These are phyloP conservation scores for Diaporthe batatas DNA, from an alignment of 2,329 filamentous ascomycete genomes.

Conservation along the genomic window DNA sequence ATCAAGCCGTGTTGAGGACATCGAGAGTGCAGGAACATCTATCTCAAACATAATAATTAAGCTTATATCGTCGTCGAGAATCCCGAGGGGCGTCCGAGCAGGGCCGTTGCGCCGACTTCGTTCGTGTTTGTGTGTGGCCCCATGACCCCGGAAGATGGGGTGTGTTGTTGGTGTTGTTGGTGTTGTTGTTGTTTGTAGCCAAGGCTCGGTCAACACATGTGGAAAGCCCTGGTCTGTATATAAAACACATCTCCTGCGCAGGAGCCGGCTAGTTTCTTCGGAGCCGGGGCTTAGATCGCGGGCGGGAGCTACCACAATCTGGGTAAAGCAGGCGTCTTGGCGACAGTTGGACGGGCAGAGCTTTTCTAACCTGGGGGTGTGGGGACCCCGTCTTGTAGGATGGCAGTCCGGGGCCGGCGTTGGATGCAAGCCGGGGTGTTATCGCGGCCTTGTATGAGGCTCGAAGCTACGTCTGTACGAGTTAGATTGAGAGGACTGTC, in stretches of 20 bases:
- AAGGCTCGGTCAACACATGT: neutral
- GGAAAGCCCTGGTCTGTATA: slow-evolving; percentile 2
- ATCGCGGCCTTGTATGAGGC: neutral
- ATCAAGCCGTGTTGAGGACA: neutral
- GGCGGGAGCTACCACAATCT: slow-evolving; percentile 15
- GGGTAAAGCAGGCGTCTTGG: slow-evolving; percentile 3
- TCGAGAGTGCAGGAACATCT: neutral
- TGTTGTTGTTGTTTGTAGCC: too few relatives aligned
- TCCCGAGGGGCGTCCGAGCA: neutral
- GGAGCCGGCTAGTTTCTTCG: too few relatives aligned
- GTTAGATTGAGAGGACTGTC: neutral
- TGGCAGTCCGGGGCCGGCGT: neutral
- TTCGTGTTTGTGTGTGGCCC: neutral
- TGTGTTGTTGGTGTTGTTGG: neutral
- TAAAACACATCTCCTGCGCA: neutral
- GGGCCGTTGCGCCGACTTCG: neutral
- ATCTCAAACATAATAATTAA: neutral
- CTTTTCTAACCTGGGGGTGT: neutral
- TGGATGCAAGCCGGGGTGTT: neutral
- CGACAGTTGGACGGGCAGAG: neutral
- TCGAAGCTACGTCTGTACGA: neutral
- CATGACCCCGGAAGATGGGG: neutral
- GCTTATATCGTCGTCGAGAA: neutral
- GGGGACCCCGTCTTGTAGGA: too few relatives aligned
- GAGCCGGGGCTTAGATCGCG: neutral